Evolutionary conservation across 805 yeast genomes (phyloP).

Genomic region (Starmerella stellata): DNA sequence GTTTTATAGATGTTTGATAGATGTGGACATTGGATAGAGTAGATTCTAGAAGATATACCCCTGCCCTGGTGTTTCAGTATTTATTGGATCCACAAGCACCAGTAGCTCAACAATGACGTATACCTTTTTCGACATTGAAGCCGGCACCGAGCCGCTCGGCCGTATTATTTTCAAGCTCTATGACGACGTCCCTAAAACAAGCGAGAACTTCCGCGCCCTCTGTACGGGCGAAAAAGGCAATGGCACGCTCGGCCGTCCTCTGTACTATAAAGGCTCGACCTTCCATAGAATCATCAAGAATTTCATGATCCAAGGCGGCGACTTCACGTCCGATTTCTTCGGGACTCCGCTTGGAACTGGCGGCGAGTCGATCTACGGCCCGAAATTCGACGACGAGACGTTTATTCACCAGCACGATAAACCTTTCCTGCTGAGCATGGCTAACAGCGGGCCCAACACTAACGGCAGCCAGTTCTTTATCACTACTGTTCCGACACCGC

Average conservation of each 20-base stretch:
- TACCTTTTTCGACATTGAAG: slow-evolving; percentile 43
- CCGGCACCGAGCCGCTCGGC: slow-evolving; percentile 53
- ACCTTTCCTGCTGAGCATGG: slow-evolving; percentile 88
- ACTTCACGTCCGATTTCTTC: slow-evolving; percentile 44
- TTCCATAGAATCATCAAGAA: slow-evolving; percentile 78
- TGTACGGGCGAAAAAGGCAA: slow-evolving; percentile 77
- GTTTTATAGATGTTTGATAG: no score
- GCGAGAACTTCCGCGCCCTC: slow-evolving; percentile 74
- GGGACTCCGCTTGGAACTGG: slow-evolving; percentile 38
- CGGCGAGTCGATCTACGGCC: slow-evolving; percentile 70
- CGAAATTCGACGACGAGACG: slow-evolving; percentile 79
- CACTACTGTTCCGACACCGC: slow-evolving; percentile 86
- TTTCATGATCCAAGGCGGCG: slow-evolving; percentile 93
- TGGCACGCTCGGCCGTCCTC: slow-evolving; percentile 42
- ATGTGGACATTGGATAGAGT: no score
- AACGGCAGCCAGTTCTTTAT: slow-evolving; percentile 93
- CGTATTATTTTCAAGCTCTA: slow-evolving; percentile 60
- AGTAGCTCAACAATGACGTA: slow-evolving; percentile 4
- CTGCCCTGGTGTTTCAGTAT: background rate
- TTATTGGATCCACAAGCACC: background rate
- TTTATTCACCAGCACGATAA: slow-evolving; percentile 56
- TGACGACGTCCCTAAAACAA: slow-evolving; percentile 62
- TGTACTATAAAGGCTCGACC: slow-evolving; percentile 63
- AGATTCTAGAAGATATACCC: background rate
- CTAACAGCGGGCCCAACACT: slow-evolving; percentile 88